A percentile compares a stretch with the other conserved stretches of the same genome.
Conservation (phyloP, 192 early-diverging fungal genomes). For the Mortierella alpina region DNA sequence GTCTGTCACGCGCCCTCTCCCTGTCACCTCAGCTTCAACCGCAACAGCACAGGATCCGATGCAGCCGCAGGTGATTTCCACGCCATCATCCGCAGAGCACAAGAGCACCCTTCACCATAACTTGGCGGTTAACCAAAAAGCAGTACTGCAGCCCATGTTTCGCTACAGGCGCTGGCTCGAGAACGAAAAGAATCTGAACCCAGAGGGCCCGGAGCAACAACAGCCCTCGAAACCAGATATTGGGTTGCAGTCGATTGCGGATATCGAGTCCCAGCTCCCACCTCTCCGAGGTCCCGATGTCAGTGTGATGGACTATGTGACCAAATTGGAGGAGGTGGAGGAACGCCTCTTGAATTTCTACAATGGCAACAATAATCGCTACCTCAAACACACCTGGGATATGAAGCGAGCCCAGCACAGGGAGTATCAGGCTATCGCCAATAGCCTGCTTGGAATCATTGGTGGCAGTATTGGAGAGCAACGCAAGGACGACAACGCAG, state of each 20-base stretch:
- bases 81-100: neutral
- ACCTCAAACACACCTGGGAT: constrained; percentile 3
- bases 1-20: neutral
- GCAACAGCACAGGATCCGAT: constrained; percentile 4
- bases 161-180: neutral
- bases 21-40: neutral
- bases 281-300: constrained; percentile 8
- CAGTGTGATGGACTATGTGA: neutral
- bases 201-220: no score
- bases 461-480: neutral
- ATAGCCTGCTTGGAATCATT: constrained; percentile 1
- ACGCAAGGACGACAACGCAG: constrained; percentile 6
- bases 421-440: constrained; percentile 6
- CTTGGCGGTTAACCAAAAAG: constrained; percentile 20
- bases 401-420: neutral
- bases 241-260: neutral
- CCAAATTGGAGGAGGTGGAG: neutral
- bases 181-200: neutral
- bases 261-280: constrained; percentile 3
- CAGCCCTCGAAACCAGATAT: no score
- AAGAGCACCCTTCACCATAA: constrained; percentile 5
- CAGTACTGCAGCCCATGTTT: constrained; percentile 9
- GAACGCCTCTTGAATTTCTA: neutral
- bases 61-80: neutral
- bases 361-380: constrained; percentile 10